phyloP scores from a whole-genome alignment of 2,329 filamentous ascomycete species.

The Epichloe sibirici region DNA sequence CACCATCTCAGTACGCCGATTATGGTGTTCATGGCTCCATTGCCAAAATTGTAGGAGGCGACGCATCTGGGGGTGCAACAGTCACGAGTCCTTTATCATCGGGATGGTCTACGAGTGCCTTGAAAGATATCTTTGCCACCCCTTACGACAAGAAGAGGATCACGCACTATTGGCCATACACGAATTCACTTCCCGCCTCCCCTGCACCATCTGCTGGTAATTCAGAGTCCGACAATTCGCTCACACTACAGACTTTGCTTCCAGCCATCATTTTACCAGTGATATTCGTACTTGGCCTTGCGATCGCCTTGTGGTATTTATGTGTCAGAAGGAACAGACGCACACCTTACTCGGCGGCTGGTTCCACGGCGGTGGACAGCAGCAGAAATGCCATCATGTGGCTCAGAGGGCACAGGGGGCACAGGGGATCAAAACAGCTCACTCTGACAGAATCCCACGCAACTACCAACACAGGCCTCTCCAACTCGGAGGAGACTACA shows the following conservation, averaged over 20 bases:
- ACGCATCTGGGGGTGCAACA: slow-evolving; percentile 55
- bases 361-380: slow-evolving; percentile 32
- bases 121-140: slow-evolving; percentile 41
- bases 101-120: slow-evolving; percentile 37
- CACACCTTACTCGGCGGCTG: slow-evolving; percentile 18
- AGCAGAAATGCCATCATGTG: slow-evolving; percentile 37
- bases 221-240: neutral
- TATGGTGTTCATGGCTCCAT: slow-evolving; percentile 60
- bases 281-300: slow-evolving; percentile 9
- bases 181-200: slow-evolving; percentile 8
- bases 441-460: neutral
- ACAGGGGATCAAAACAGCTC: slow-evolving; percentile 24
- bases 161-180: slow-evolving; percentile 49
- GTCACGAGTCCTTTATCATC: slow-evolving; percentile 48
- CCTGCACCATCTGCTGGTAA: neutral
- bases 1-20: slow-evolving; percentile 46
- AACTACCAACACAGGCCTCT: neutral
- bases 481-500: slow-evolving; percentile 1
- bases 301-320: slow-evolving; percentile 36
- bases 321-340: slow-evolving; percentile 35
- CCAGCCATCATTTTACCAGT: slow-evolving; percentile 9
- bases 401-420: slow-evolving; percentile 31
- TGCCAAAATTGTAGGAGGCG: slow-evolving; percentile 54
- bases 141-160: slow-evolving; percentile 46
- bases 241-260: slow-evolving; percentile 4